phyloP scores from a whole-genome alignment of 2,329 filamentous ascomycete species.

The Hypoxylon sp. region DNA sequence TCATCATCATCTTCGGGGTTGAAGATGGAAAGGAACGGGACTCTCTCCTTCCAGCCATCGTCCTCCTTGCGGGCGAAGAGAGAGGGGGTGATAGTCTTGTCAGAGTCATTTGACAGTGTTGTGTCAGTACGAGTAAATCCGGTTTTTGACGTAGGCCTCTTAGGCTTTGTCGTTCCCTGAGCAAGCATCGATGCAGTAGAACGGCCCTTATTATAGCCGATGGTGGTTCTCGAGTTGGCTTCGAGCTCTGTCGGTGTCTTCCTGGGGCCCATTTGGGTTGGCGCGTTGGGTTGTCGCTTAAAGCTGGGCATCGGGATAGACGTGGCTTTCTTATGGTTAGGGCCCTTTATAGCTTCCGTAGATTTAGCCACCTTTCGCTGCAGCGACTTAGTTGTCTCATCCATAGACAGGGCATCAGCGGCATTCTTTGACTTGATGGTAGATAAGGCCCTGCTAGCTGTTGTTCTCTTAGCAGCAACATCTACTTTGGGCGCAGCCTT shows the following conservation, averaged over 20 bases:
- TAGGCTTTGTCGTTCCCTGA: constrained; percentile 52
- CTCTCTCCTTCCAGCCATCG: constrained; percentile 59
- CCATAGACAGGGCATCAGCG: constrained; percentile 66
- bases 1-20: constrained; percentile 65
- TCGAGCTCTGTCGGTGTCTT: constrained; percentile 71
- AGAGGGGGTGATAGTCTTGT: constrained; percentile 66
- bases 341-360: constrained; percentile 42
- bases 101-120: constrained; percentile 58
- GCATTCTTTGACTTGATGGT: constrained; percentile 70
- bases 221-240: constrained; percentile 81
- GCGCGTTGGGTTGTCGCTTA: constrained; percentile 53
- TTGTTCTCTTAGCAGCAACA: constrained; percentile 32
- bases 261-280: constrained; percentile 62
- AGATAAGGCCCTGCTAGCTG: constrained; percentile 57
- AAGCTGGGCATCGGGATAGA: constrained; percentile 52
- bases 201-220: constrained; percentile 88
- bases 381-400: constrained; percentile 53
- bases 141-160: constrained; percentile 41
- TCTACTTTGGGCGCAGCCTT: constrained; percentile 20
- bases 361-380: constrained; percentile 53
- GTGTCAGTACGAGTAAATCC: constrained; percentile 55
- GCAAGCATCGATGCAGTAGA: constrained; percentile 65
- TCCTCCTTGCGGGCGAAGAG: constrained; percentile 58
- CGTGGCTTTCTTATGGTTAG: constrained; percentile 47
- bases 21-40: constrained; percentile 72